Conservation (phyloP, 2,329 filamentous ascomycete species). For the Epicoccum sorghinum region DNA sequence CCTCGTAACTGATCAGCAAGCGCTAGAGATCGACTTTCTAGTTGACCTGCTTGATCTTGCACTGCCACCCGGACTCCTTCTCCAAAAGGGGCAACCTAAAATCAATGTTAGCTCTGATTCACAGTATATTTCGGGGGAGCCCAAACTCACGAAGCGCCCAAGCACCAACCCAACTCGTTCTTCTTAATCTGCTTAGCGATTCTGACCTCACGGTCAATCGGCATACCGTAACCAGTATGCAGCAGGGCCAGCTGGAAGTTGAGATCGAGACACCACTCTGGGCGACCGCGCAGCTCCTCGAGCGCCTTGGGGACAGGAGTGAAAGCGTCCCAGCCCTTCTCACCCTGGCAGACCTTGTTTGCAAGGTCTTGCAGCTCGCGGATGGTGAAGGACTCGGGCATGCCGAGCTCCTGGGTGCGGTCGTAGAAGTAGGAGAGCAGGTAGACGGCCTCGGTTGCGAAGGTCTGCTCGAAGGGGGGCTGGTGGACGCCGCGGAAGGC, state of each 20-base stretch:
- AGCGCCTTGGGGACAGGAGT: slow-evolving; percentile 76
- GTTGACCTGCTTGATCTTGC: slow-evolving; percentile 76
- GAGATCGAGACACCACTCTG: slow-evolving; percentile 91
- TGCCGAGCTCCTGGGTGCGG: slow-evolving; percentile 88
- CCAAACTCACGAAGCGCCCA: slow-evolving; percentile 82
- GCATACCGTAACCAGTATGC: slow-evolving; percentile 98
- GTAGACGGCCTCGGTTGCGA: slow-evolving; percentile 87
- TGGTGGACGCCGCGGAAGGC: slow-evolving; percentile 98
- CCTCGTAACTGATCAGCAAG: not conserved
- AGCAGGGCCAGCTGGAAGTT: slow-evolving; percentile 95
- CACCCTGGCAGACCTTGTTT: slow-evolving; percentile 81
- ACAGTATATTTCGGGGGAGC: not conserved
- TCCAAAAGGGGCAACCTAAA: slow-evolving; percentile 80
- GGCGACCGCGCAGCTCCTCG: slow-evolving; percentile 77
- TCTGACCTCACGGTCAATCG: slow-evolving; percentile 91
- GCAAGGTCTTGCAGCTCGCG: slow-evolving; percentile 87
- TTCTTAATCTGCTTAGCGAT: slow-evolving; percentile 99
- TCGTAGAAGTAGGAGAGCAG: slow-evolving; percentile 99
- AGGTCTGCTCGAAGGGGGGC: slow-evolving; percentile 89
- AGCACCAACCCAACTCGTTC: slow-evolving; percentile 96
- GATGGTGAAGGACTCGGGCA: slow-evolving; percentile 97
- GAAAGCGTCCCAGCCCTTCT: slow-evolving; percentile 80
- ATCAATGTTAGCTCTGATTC: slow-evolving; percentile 45
- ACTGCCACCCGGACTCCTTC: slow-evolving; percentile 85
- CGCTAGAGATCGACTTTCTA: slow-evolving; percentile 8